phyloP scores from a whole-genome alignment of 495 filamentous ascomycete species.

The Polyplosphaeria fusca region DNA sequence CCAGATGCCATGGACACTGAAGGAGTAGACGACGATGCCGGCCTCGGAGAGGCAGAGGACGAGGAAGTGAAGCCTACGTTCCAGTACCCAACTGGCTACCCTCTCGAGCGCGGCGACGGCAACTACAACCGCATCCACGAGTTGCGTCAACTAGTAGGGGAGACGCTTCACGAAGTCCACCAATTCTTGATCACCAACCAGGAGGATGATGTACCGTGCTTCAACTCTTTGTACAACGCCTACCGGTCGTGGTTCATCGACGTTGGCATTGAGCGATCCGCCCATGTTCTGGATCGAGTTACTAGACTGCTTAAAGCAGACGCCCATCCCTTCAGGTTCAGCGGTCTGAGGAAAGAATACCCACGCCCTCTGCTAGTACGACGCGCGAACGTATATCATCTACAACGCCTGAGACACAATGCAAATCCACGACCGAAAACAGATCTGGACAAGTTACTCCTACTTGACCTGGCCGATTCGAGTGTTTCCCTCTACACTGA shows the following conservation, averaged over 20 bases:
- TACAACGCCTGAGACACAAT: constrained; percentile 90
- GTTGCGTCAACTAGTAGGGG: constrained; percentile 75
- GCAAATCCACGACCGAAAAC: constrained; percentile 80
- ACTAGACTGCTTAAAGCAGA: constrained; percentile 78
- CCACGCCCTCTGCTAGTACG: constrained; percentile 84
- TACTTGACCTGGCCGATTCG: constrained; percentile 86
- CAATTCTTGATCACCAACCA: constrained; percentile 77
- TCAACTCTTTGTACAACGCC: constrained; percentile 84
- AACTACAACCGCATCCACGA: constrained; percentile 74
- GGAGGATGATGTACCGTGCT: constrained; percentile 93
- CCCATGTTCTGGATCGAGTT: constrained; percentile 86
- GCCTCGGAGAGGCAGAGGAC: constrained; percentile 72
- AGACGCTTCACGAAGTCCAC: constrained; percentile 77
- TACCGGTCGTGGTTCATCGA: constrained; percentile 98
- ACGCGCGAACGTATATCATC: constrained; percentile 88
- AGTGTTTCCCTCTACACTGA: constrained; percentile 94
- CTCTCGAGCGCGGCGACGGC: constrained; percentile 59
- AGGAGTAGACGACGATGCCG: constrained; percentile 50
- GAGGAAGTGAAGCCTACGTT: constrained; percentile 78
- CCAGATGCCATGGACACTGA: constrained; percentile 48
- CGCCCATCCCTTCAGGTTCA: constrained; percentile 88
- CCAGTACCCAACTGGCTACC: constrained; percentile 80
- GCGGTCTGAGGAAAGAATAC: constrained; percentile 86
- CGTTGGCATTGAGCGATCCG: constrained; percentile 91
- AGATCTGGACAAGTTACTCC: constrained; percentile 73